These are phyloP conservation scores for Ceratobasidium sp. DNA, from an alignment of 1,284 basidiomycete genomes.

Conservation along the genomic window DNA sequence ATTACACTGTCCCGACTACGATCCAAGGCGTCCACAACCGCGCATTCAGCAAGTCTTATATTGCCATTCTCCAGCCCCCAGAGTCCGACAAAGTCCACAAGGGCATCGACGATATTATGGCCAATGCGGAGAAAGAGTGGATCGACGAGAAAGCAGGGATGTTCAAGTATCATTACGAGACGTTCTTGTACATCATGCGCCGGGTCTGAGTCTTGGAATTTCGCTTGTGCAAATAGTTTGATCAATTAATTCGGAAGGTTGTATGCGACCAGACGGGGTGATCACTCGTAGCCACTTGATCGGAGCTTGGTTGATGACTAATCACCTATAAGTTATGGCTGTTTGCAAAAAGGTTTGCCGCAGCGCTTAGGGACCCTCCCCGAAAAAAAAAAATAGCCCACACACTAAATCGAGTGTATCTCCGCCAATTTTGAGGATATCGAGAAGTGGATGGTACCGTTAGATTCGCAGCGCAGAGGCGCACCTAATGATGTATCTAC, in stretches of 20 bases:
- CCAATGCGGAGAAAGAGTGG: constrained; percentile 63
- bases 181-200: constrained; percentile 59
- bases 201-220: neutral
- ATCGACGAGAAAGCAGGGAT: constrained; percentile 64
- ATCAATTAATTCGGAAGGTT: neutral
- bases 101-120: constrained; percentile 66
- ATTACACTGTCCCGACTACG: constrained; percentile 46
- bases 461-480: too few species aligned
- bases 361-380: too few species aligned
- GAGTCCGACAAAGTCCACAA: constrained; percentile 66
- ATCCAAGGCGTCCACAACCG: constrained; percentile 64
- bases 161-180: constrained; percentile 71
- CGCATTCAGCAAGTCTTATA: constrained; percentile 80
- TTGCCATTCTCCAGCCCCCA: constrained; percentile 68
- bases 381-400: too few species aligned
- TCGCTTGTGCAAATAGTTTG: neutral
- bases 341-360: too few species aligned
- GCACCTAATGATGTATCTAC: too few species aligned
- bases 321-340: neutral
- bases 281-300: constrained; percentile 20
- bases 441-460: too few species aligned
- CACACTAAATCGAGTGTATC: too few species aligned
- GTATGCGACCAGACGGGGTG: constrained; percentile 4
- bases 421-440: too few species aligned
- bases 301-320: constrained; percentile 16